Evolutionary conservation across 345 rosid genomes (phyloP), one percentile per base, ranked within the genome.

Genomic region (Eucalyptus microcorys): DNA sequence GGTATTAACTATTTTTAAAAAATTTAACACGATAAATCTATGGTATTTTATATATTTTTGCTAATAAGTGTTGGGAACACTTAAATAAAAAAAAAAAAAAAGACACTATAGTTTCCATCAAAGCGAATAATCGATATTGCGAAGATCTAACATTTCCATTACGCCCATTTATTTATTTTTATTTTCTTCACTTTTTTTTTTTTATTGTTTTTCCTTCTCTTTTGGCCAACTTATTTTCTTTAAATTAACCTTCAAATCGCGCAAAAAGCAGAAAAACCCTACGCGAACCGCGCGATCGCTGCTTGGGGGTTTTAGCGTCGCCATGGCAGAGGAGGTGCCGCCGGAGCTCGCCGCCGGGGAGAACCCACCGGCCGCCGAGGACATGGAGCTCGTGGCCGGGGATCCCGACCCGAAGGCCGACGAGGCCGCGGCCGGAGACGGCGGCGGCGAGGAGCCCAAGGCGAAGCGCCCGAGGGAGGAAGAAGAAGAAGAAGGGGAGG

Each of bases 401-500:
- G 86, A 40, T 47, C 84, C 80, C 42, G 66, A 83, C 22, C 48
- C 87, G 27, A 42, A 87, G 14, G 88, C 32, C 24, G 85, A 34
- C 13, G 43, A 43, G n/a, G 53, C 49, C 7, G 55, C 34, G 15
- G 50, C 80, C 66, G 55, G 76, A 52, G 59, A 91, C 57, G 53
- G 88, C 68, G 94, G 79, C 61, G 94, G 90, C 32, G 57, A 52
- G 57, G 91, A 81, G n/a, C 71, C 91, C 10, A 95, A 95, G 94
- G 95, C 95, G 92, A 97, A 90, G 92, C 95, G 95, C 88, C 91
- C 93, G 93, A 90, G 91, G 88, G 80, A 94, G 85, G 87, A 92
- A 88, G 89, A 87, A 88, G 89, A 64, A 88, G 87, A 88, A 13
- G 87, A 22, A 3, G 91, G 11, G 86, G 89, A 89, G 85, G 86